Conservation (phyloP, 805 yeast genomes). For the Suhomyces prunicola region DNA sequence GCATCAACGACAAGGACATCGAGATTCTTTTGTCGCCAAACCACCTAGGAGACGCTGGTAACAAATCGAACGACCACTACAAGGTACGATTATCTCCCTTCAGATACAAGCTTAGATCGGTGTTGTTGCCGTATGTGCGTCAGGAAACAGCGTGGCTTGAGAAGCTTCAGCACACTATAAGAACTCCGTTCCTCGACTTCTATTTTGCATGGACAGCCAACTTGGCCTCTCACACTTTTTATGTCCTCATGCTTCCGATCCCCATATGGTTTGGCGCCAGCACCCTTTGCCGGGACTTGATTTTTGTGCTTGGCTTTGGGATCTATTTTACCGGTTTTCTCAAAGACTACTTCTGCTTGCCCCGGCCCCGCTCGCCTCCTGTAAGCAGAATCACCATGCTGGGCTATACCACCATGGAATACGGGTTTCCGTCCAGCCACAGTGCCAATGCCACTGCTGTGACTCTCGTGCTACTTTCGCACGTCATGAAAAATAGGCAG, state of each 20-base stretch:
- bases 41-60: constrained; percentile 63
- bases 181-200: constrained; percentile 55
- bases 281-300: constrained; percentile 55
- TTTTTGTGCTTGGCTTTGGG: constrained; percentile 62
- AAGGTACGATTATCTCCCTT: constrained; percentile 50
- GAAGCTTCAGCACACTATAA: constrained; percentile 48
- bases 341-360: constrained; percentile 85
- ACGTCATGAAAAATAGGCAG: constrained; percentile 6
- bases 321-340: constrained; percentile 68
- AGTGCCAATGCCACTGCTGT: constrained; percentile 93
- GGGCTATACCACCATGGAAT: constrained; percentile 86
- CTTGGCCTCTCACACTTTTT: constrained; percentile 90
- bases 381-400: constrained; percentile 84
- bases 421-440: constrained; percentile 93
- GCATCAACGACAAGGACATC: constrained; percentile 11
- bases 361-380: constrained; percentile 92
- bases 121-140: constrained; percentile 54
- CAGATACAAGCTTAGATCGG: constrained; percentile 53
- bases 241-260: constrained; percentile 82
- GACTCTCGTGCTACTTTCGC: constrained; percentile 43
- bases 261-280: constrained; percentile 78
- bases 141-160: constrained; percentile 63
- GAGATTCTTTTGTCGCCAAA: constrained; percentile 11
- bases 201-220: constrained; percentile 88
- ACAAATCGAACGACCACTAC: constrained; percentile 65